Percentiles rank a stretch among this genome's conserved stretches.
These are phyloP conservation scores for Leucosporidium creatinivorum DNA, from an alignment of 768 basidiomycete genomes.

Conservation along the genomic window DNA sequence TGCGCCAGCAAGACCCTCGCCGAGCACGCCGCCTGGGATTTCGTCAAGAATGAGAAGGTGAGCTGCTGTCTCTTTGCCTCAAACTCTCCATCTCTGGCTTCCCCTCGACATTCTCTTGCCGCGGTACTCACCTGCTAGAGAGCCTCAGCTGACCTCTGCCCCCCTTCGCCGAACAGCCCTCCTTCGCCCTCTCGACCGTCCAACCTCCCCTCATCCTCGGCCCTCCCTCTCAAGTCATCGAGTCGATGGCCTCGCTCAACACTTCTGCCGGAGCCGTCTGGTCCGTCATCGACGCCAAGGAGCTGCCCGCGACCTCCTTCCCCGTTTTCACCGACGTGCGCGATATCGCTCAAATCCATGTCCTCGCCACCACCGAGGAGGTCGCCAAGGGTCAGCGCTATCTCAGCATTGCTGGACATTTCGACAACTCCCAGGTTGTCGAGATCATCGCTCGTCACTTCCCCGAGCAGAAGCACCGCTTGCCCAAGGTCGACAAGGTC, in stretches of 20 bases:
- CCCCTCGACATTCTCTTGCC: too few species aligned
- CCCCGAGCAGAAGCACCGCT: conserved; percentile 19
- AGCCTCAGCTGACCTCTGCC: too few species aligned
- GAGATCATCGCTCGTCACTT: conserved; percentile 15
- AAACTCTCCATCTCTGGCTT: too few species aligned
- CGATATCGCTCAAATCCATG: conserved; percentile 27
- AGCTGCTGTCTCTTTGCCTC: not conserved
- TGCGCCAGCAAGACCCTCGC: conserved; percentile 59
- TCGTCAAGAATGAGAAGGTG: conserved; percentile 44
- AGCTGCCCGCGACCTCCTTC: conserved; percentile 1
- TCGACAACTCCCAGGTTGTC: conserved; percentile 13
- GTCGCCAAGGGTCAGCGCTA: conserved; percentile 25
- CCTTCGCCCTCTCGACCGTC: not conserved
- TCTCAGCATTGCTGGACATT: conserved; percentile 23
- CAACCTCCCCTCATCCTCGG: conserved; percentile 18
- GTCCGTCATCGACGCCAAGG: conserved; percentile 16
- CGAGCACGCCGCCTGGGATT: conserved; percentile 57
- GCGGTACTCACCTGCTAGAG: too few species aligned
- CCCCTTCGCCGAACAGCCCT: too few species aligned
- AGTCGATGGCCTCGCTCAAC: conserved; percentile 22
- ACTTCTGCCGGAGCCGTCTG: conserved; percentile 22
- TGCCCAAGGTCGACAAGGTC: conserved; percentile 1
- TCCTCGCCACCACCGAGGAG: conserved; percentile 19
- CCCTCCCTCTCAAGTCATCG: conserved; percentile 18
- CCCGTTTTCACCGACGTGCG: conserved; percentile 4